phyloP scores from a whole-genome alignment of 805 yeast species.

The Komagataella pastoris region DNA sequence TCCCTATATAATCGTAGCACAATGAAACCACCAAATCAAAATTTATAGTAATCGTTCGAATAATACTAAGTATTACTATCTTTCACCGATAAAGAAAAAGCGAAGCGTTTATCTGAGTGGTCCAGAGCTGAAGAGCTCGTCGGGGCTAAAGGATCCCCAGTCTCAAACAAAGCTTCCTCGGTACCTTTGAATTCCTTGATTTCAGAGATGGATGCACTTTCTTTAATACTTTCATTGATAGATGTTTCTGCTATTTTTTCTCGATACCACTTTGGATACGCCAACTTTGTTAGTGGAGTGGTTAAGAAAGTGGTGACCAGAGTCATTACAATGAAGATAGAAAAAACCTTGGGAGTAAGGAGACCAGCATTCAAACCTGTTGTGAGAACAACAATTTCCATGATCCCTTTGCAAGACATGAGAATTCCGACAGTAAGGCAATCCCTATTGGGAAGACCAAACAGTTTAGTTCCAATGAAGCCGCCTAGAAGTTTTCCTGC shows the following conservation, averaged over 20 bases:
- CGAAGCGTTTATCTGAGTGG: neutral
- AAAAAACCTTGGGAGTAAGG: conserved; percentile 47
- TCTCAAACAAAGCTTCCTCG: neutral
- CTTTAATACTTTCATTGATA: neutral
- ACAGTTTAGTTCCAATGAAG: conserved; percentile 42
- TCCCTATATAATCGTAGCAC: neutral
- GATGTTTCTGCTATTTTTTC: conserved; percentile 21
- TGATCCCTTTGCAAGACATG: conserved; percentile 86
- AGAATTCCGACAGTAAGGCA: conserved; percentile 63
- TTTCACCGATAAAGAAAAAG: neutral
- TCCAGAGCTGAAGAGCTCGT: neutral
- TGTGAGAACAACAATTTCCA: conserved; percentile 66
- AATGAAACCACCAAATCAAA: neutral
- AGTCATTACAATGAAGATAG: conserved; percentile 81
- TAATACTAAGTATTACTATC: neutral
- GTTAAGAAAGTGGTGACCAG: conserved; percentile 67
- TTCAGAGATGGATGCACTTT: neutral
- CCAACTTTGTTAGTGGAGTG: conserved; percentile 53
- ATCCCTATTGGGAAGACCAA: conserved; percentile 61
- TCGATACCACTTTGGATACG: conserved; percentile 52
- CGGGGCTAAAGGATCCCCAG: neutral
- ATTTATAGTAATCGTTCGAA: neutral
- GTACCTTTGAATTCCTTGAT: neutral
- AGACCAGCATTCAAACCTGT: conserved; percentile 65
- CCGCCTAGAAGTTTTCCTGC: conserved; percentile 61